phyloP scores from a whole-genome alignment of 768 basidiomycete genomes.

The Hypsizygus marmoreus region DNA sequence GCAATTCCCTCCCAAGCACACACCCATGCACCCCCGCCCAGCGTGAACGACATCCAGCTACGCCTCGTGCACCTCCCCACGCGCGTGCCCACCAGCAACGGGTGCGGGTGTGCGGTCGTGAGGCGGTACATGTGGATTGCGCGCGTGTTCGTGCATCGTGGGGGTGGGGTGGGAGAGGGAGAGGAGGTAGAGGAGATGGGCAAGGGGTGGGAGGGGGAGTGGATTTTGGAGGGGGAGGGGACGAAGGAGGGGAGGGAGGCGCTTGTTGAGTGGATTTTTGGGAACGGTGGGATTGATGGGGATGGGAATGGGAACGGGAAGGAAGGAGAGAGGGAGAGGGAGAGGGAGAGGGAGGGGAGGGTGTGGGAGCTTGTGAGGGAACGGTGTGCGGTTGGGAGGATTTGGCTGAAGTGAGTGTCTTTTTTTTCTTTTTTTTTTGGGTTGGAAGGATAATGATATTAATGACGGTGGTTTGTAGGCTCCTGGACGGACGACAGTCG shows the following conservation, averaged over 20 bases:
- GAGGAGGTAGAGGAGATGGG: conserved; percentile 8
- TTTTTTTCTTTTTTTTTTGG: conserved; percentile 3
- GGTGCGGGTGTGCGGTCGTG: too few relatives aligned
- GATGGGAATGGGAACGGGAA: conserved; percentile 24
- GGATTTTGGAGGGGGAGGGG: conserved; percentile 12
- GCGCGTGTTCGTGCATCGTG: conserved; percentile 68
- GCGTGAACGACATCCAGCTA: conserved; percentile 31
- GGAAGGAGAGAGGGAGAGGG: conserved; percentile 52
- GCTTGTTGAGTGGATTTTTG: conserved; percentile 10
- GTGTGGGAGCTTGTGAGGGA: conserved; percentile 64
- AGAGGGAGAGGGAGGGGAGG: conserved; percentile 77
- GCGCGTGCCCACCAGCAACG: conserved; percentile 59
- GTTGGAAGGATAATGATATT: neutral
- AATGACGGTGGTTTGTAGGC: neutral
- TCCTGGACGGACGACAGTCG: neutral
- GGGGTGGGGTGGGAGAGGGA: conserved; percentile 48
- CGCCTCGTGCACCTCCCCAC: conserved; percentile 46
- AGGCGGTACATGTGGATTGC: conserved; percentile 58
- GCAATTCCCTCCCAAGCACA: neutral
- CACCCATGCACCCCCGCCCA: neutral
- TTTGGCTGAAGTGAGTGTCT: conserved; percentile 63
- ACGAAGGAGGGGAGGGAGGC: conserved; percentile 18
- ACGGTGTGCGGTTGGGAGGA: conserved; percentile 55
- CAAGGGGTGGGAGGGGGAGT: conserved; percentile 11
- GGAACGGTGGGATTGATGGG: conserved; percentile 49